phyloP scores from a whole-genome alignment of 225 moss, liverwort and hornwort genomes.

The Rhytidiadelphus loreus region DNA sequence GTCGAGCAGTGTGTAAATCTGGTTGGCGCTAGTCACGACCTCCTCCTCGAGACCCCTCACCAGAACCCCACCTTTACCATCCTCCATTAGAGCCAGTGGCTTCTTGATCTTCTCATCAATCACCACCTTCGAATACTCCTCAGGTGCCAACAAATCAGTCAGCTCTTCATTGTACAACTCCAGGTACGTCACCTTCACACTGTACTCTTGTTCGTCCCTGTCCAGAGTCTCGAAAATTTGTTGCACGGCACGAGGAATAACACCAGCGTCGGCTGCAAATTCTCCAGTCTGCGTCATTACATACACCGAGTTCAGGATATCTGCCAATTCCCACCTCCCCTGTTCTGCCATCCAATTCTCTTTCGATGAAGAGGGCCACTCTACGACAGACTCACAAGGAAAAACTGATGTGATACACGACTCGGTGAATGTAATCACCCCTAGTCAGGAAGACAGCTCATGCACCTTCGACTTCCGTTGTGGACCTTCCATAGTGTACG shows the following conservation, averaged over 20 bases:
- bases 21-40: background rate
- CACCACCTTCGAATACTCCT: background rate
- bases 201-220: background rate
- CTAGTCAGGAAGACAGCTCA: background rate
- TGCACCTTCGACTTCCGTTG: conserved; percentile 77
- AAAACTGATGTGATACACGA: background rate
- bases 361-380: background rate
- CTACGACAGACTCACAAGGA: background rate
- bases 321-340: background rate
- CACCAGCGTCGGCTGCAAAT: background rate
- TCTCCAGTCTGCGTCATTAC: background rate
- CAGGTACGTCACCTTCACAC: background rate
- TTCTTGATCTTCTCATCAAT: background rate
- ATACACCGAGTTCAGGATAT: background rate
- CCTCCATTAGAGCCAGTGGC: background rate
- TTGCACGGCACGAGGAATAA: background rate
- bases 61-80: background rate
- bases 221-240: background rate
- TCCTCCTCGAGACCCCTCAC: background rate
- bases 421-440: background rate
- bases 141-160: background rate
- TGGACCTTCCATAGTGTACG: conserved; percentile 95
- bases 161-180: background rate
- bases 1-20: background rate
- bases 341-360: background rate